Conservation (phyloP, 2,329 filamentous ascomycete species). For the Leptodontidium sp. region DNA sequence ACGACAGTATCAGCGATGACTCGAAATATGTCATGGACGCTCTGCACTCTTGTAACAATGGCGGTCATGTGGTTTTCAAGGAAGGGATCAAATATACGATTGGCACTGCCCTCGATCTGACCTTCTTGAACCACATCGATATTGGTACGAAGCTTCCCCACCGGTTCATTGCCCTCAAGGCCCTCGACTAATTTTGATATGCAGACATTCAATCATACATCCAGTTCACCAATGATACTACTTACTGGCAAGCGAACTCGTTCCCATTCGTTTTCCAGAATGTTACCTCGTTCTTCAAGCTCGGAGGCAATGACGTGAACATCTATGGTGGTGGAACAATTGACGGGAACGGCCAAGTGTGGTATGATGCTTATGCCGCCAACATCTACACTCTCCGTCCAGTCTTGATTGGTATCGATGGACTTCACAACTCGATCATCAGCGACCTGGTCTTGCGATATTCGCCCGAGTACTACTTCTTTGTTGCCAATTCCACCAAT, state of each 20-base stretch:
- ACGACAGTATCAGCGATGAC: constrained; percentile 45
- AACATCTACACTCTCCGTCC: constrained; percentile 66
- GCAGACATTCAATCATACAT: constrained; percentile 66
- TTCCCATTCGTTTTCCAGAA: constrained; percentile 74
- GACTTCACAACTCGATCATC: constrained; percentile 64
- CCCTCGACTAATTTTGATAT: constrained; percentile 4
- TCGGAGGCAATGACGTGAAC: constrained; percentile 71
- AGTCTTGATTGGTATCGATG: constrained; percentile 64
- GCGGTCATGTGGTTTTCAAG: constrained; percentile 64
- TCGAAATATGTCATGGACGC: constrained; percentile 60
- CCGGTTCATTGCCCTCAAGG: background rate
- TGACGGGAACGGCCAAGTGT: constrained; percentile 70
- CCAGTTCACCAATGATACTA: constrained; percentile 70
- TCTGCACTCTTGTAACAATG: constrained; percentile 66
- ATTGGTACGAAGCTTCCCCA: constrained; percentile 53
- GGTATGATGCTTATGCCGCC: constrained; percentile 64
- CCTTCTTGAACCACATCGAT: constrained; percentile 69
- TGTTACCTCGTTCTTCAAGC: constrained; percentile 71
- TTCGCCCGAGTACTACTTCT: constrained; percentile 66
- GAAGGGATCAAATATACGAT: constrained; percentile 65
- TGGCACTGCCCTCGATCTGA: constrained; percentile 70
- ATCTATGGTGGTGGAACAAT: constrained; percentile 71
- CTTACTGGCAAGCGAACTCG: constrained; percentile 72
- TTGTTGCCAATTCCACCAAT: constrained; percentile 71
- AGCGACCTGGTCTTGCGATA: constrained; percentile 67